Evolutionary conservation across 768 basidiomycete species (phyloP), one percentile per base, ranked within the genome.

Genomic region (Roridomyces roridus): DNA sequence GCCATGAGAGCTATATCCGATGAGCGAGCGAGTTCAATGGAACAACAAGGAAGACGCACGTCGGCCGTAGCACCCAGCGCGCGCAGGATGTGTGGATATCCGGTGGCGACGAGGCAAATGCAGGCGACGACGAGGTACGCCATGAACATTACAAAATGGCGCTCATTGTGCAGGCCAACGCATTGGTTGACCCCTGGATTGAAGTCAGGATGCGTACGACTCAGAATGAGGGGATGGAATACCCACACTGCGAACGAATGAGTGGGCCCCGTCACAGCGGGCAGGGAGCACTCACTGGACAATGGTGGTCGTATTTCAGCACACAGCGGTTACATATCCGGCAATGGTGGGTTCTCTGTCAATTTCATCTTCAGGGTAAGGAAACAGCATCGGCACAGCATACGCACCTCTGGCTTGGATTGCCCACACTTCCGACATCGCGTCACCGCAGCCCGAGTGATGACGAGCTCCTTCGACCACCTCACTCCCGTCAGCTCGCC

Each of bases 61-160:
- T 40, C 39, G 21, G 21, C 5, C 10, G 75, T 74, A 14, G 86
- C 72, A 11, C 87, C 85, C 11, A 92, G 70, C 5, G 88, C 87
- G 17, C 80, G 67, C 29, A 88, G 70, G 14, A 88, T 76, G 26
- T 82, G 74, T 0, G 70, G 67, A 69, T 86, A 94, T 26, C 97
- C 96, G 15, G 79, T 74, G 45, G 88, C 85, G 56, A 77, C 86
- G 53, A 86, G 81, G 14, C 90, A 85, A 1, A 42, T 8, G 41
- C 56, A 58, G 18, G 86, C 78, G 2, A 94, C 53, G 20, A 91
- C 85, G 35, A 98, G 86, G 72, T 96, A 97, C 25, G 80, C 78
- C 93, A 98, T 89, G 81, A 98, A 99, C 43, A 98, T 76, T 35
- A 96, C 82, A 65, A 99, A 99, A 74, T 98, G 94, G 0, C 96